Percentiles rank a stretch among this genome's conserved stretches.
phyloP scores from a whole-genome alignment of 257 asterid species.

The Fraxinus quadrangulata region DNA sequence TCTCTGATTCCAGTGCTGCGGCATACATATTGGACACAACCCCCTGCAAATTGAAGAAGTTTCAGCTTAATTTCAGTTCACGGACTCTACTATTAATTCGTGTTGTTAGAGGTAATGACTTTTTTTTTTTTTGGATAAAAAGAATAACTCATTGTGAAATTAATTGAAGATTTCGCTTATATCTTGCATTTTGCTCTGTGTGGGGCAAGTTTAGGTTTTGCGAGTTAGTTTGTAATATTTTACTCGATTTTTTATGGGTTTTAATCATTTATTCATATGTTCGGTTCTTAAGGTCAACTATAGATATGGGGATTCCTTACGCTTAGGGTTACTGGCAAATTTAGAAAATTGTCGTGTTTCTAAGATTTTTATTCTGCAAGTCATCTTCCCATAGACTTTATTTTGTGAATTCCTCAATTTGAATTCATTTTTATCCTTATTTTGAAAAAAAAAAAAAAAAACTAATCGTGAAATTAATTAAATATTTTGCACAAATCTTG shows the following conservation, averaged over 20 bases:
- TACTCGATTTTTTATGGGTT: too few relatives aligned
- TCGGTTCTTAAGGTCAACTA: background rate
- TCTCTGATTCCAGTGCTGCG: background rate
- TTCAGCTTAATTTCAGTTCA: slow-evolving; percentile 17
- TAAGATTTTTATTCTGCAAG: background rate
- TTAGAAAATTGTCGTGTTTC: slow-evolving; percentile 3
- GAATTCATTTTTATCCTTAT: background rate
- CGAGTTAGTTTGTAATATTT: too few relatives aligned
- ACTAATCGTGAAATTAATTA: background rate
- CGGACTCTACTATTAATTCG: background rate
- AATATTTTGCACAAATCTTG: slow-evolving; percentile 15
- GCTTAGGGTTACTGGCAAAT: slow-evolving; percentile 15
- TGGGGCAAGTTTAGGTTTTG: too few relatives aligned
- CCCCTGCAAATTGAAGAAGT: background rate
- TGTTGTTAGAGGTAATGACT: slow-evolving; percentile 6
- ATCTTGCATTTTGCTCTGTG: too few relatives aligned
- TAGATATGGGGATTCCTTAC: slow-evolving; percentile 14
- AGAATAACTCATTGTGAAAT: background rate
- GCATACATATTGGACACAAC: slow-evolving; percentile 19
- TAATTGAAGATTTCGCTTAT: background rate
- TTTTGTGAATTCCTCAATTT: background rate
- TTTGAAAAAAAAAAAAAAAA: background rate
- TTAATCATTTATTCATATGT: background rate
- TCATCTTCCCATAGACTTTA: too few relatives aligned
- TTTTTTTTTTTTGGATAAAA: background rate